Evolutionary conservation across 495 filamentous ascomycete genomes (phyloP).

Genomic region (Trypethelium eluteriae): DNA sequence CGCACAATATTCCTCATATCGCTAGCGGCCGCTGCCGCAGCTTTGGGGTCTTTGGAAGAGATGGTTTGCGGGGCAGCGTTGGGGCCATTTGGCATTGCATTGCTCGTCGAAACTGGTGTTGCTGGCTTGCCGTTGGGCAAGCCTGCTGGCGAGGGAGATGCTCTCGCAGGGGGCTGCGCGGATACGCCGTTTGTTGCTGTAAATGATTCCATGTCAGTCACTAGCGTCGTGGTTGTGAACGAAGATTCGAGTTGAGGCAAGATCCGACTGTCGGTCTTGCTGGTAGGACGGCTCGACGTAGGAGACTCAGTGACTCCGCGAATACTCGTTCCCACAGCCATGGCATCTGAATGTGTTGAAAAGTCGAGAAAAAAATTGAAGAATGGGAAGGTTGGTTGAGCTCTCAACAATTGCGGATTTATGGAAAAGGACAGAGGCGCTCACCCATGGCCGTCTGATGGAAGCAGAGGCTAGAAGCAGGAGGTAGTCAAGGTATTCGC

Average conservation of each 20-base stretch:
- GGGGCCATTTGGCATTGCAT: conserved; percentile 51
- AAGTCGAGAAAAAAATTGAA: not conserved
- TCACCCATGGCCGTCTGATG: conserved; percentile 1
- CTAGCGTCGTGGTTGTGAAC: not conserved
- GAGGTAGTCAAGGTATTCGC: not conserved
- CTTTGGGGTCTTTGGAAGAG: conserved; percentile 78
- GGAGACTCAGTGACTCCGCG: conserved; percentile 4
- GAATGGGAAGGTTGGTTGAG: not conserved
- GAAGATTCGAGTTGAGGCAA: conserved; percentile 8
- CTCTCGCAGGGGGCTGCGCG: conserved; percentile 30
- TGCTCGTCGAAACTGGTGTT: conserved; percentile 54
- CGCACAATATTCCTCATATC: conserved; percentile 97
- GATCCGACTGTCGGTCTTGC: conserved; percentile 10
- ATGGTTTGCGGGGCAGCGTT: conserved; percentile 52
- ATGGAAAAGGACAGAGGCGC: not conserved
- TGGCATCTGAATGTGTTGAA: not conserved
- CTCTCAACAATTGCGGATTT: not conserved
- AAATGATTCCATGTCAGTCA: conserved; percentile 7
- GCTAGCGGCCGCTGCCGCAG: conserved; percentile 62
- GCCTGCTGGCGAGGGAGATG: conserved; percentile 31
- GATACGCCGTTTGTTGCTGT: conserved; percentile 26
- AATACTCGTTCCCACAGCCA: not conserved
- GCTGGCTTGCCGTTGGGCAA: conserved; percentile 48
- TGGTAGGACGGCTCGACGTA: not conserved
- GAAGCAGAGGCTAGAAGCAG: not conserved